Evolutionary conservation across 805 yeast genomes (phyloP).

Genomic region (Kazachstania psychrophila): DNA sequence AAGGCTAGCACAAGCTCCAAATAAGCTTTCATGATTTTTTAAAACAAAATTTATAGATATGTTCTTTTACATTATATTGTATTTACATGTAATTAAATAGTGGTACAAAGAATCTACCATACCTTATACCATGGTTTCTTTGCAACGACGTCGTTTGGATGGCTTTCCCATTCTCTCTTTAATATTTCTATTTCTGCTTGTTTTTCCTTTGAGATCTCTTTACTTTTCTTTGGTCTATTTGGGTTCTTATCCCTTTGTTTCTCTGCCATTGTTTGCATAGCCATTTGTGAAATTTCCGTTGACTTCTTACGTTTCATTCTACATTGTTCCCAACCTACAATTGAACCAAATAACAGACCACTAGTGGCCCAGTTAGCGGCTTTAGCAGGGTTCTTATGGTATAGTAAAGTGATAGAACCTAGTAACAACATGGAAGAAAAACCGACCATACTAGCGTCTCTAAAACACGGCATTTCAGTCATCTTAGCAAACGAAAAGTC

Average conservation of each 20-base stretch:
- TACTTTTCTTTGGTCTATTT: slow-evolving; percentile 26
- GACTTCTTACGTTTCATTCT: slow-evolving; percentile 59
- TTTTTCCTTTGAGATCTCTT: slow-evolving; percentile 1
- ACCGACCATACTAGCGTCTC: slow-evolving; percentile 73
- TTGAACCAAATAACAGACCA: slow-evolving; percentile 69
- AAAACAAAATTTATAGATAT: no score
- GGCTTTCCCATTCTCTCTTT: slow-evolving; percentile 9
- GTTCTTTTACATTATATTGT: no score
- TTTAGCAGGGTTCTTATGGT: slow-evolving; percentile 50
- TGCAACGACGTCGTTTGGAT: slow-evolving; percentile 6
- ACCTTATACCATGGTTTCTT: slow-evolving; percentile 25
- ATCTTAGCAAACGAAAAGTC: slow-evolving; percentile 48
- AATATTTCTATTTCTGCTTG: slow-evolving; percentile 15
- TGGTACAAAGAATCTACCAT: slow-evolving; percentile 27
- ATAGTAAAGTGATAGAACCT: slow-evolving; percentile 55
- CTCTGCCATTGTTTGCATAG: slow-evolving; percentile 39
- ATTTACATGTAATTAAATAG: no score
- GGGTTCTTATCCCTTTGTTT: slow-evolving; percentile 27
- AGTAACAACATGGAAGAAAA: slow-evolving; percentile 50
- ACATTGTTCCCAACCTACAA: slow-evolving; percentile 92
- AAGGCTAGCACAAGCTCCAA: neutral
- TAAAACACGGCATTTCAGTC: slow-evolving; percentile 61
- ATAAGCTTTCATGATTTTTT: no score
- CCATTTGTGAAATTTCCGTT: slow-evolving; percentile 56
- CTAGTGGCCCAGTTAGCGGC: slow-evolving; percentile 78